Evolutionary conservation across 2,329 filamentous ascomycete species (phyloP).

Genomic region (Colletotrichum theobromicola): DNA sequence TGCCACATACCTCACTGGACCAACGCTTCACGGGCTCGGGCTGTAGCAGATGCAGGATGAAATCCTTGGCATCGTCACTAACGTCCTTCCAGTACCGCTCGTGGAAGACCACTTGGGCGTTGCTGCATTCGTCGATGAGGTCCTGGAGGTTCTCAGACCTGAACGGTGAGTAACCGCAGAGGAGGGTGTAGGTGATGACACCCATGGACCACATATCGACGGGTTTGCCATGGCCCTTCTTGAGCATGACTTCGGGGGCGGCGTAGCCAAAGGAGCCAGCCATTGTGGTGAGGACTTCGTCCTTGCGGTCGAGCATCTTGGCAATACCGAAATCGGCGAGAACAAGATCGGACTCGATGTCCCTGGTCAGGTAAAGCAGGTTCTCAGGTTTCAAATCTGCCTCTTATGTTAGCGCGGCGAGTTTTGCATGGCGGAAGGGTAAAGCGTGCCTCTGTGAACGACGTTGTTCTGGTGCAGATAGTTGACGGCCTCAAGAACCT

Average conservation of each 20-base stretch:
- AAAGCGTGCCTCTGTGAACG: constrained; percentile 81
- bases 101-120: constrained; percentile 87
- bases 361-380: constrained; percentile 86
- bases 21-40: constrained; percentile 78
- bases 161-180: constrained; percentile 98
- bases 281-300: constrained; percentile 96
- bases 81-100: constrained; percentile 99
- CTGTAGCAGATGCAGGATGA: constrained; percentile 83
- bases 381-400: constrained; percentile 98
- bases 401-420: constrained; percentile 9
- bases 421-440: background rate
- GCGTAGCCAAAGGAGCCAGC: constrained; percentile 98
- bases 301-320: constrained; percentile 91
- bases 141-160: constrained; percentile 92
- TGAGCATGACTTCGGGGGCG: constrained; percentile 97
- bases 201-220: constrained; percentile 99
- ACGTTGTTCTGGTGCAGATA: constrained; percentile 95
- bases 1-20: constrained; percentile 70
- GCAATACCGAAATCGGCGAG: constrained; percentile 98
- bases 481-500: constrained; percentile 90
- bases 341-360: constrained; percentile 81
- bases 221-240: constrained; percentile 95
- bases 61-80: constrained; percentile 92
- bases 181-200: constrained; percentile 96
- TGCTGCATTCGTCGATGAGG: constrained; percentile 91